Percentiles rank a stretch among this genome's conserved stretches.
Evolutionary conservation across 1,139 yeast species (phyloP).

Genomic region (Protomyces lactucae-debilis): DNA sequence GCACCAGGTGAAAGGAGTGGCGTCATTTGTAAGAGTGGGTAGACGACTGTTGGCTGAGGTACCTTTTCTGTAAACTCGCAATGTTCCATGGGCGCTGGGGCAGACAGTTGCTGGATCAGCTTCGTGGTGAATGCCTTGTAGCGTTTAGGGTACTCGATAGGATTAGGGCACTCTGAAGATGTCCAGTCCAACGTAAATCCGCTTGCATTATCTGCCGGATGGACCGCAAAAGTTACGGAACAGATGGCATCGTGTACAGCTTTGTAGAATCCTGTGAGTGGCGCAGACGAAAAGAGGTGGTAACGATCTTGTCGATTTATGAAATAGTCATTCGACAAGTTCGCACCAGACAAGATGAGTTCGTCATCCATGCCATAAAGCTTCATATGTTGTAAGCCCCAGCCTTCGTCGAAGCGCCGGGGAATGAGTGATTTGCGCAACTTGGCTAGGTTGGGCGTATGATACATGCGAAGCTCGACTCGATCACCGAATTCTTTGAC

Average conservation of each 20-base stretch:
- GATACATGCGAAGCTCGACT: conserved; percentile 78
- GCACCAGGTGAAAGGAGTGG: conserved; percentile 55
- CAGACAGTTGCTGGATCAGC: conserved; percentile 50
- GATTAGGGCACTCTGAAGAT: conserved; percentile 67
- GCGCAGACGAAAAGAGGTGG: conserved; percentile 57
- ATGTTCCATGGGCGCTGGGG: conserved; percentile 23
- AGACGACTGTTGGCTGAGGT: conserved; percentile 48
- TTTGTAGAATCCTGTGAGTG: conserved; percentile 67
- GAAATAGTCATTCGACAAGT: conserved; percentile 82
- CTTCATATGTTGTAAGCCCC: conserved; percentile 96
- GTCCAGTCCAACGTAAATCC: conserved; percentile 48
- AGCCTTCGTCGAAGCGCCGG: conserved; percentile 78
- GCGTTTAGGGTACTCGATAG: conserved; percentile 53
- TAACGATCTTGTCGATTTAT: conserved; percentile 96
- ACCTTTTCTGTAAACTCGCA: conserved; percentile 20
- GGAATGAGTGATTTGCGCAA: conserved; percentile 64
- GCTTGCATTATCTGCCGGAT: conserved; percentile 34
- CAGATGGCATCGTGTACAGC: conserved; percentile 62
- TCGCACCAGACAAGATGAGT: conserved; percentile 78
- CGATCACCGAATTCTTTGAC: conserved; percentile 64
- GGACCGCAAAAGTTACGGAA: conserved; percentile 63
- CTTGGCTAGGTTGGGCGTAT: conserved; percentile 80
- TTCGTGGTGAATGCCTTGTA: conserved; percentile 59
- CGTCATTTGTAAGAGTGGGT: conserved; percentile 86
- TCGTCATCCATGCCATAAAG: conserved; percentile 92